Evolutionary conservation across 2,329 filamentous ascomycete species (phyloP), one percentile per base, ranked within the genome.

Genomic region (Dendrostoma leiphaemia): DNA sequence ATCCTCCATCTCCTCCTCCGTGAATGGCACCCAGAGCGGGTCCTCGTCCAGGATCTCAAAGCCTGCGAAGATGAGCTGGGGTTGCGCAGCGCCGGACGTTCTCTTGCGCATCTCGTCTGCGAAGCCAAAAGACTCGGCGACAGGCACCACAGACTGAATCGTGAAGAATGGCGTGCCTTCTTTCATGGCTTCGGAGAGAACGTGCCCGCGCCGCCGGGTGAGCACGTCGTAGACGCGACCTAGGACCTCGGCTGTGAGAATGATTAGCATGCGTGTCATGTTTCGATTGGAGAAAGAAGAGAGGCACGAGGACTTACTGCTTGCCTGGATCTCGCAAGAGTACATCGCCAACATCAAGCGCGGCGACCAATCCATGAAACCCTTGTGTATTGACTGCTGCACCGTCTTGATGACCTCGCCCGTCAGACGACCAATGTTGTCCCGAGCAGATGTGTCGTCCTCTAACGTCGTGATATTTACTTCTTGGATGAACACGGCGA

Each of bases 291-390:
- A 28, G 44, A 10, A 28, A 44, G n/a, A 6, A 44, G 28, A 43
- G 48, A 19, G 31, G 45, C 23, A 46, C n/a, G 23, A n/a, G 29
- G 21, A 73, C 83, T 69, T 78, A 88, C 84, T 93, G 21, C 90
- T 92, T 28, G 93, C 91, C 79, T 97, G 94, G 65, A 99, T 97
- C 69, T 97, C 94, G 69, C 93, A 96, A 52, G 85, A 91, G 76
- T 99, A 99, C 91, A 97, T 97, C 48, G 94, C 94, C 41, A 99
- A 84, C 74, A 97, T 84, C 62, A 99, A 83, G n/a, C 94, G 86
- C 0, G 94, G 90, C 35, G 88, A 93, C 94, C 94, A 99, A 76
- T 97, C 94, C 17, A 97, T 77, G 77, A 97, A 96, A 21, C 87
- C 93, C 60, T 86, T 79, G 48, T 87, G 83, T 58, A 99, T 91